Evolutionary conservation across 345 rosid genomes (phyloP).

Genomic region (Capsella bursapastoris): DNA sequence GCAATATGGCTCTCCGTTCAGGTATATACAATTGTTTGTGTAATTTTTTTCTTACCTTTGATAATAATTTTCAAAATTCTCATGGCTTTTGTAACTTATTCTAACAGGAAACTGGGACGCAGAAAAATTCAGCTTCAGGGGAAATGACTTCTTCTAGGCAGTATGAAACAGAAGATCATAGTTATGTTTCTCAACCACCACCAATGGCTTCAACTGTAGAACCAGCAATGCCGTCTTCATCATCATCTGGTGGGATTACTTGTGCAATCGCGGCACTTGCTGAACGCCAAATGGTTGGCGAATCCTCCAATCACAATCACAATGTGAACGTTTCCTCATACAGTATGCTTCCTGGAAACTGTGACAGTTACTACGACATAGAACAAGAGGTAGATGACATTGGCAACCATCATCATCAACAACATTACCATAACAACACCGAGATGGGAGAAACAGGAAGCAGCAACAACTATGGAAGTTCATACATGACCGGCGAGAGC

Average conservation of each 20-base stretch:
- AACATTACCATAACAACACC: conserved; percentile 45
- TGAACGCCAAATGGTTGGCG: conserved; percentile 76
- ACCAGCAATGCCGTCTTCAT: conserved; percentile 64
- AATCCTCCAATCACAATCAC: conserved; percentile 50
- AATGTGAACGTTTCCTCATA: conserved; percentile 49
- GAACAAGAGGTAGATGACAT: conserved; percentile 54
- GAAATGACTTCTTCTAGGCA: conserved; percentile 59
- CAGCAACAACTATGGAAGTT: conserved; percentile 60
- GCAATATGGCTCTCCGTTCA: conserved; percentile 98
- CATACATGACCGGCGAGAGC: conserved; percentile 55
- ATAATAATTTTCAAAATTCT: neutral
- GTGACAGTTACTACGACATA: conserved; percentile 56
- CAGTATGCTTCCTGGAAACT: conserved; percentile 55
- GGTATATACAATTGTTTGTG: conserved; percentile 48
- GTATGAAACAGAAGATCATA: conserved; percentile 50
- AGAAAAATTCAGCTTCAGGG: conserved; percentile 44
- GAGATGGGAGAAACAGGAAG: conserved; percentile 68
- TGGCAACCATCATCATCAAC: conserved; percentile 38
- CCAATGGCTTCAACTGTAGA: conserved; percentile 50
- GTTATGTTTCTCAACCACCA: conserved; percentile 51
- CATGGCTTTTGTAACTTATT: neutral
- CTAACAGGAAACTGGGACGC: conserved; percentile 70
- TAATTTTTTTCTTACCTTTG: conserved; percentile 20
- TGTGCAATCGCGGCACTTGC: conserved; percentile 90
- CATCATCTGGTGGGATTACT: conserved; percentile 84